A percentile compares a stretch with the other conserved stretches of the same genome.
These are phyloP conservation scores for Pichia ethanolica DNA, from an alignment of 805 yeast genomes.

Conservation along the genomic window DNA sequence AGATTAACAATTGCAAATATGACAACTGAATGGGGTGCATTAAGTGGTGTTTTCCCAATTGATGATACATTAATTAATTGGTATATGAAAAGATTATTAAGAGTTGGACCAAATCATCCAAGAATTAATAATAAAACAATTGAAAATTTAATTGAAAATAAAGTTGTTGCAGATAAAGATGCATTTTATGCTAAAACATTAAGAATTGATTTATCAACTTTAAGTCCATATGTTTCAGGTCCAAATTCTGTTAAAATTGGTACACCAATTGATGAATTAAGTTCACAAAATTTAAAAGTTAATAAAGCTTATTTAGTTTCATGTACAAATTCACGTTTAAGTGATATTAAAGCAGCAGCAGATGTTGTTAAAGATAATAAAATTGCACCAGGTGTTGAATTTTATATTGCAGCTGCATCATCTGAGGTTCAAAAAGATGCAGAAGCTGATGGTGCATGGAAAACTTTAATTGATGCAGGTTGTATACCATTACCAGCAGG, in stretches of 20 bases:
- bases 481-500: conserved; percentile 96
- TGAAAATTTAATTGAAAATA: conserved; percentile 37
- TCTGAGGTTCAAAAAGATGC: conserved; percentile 91
- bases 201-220: conserved; percentile 66
- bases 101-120: conserved; percentile 54
- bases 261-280: conserved; percentile 66
- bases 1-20: conserved; percentile 90
- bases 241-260: conserved; percentile 96
- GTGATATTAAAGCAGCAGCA: conserved; percentile 94
- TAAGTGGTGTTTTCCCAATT: conserved; percentile 95
- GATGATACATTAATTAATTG: conserved; percentile 71
- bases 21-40: conserved; percentile 99
- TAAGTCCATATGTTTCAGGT: conserved; percentile 88
- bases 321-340: conserved; percentile 90
- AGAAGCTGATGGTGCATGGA: conserved; percentile 88
- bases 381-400: conserved; percentile 85
- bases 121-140: conserved; percentile 65
- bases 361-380: conserved; percentile 73
- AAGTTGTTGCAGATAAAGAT: conserved; percentile 55
- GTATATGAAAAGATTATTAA: conserved; percentile 56
- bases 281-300: conserved; percentile 64
- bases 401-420: conserved; percentile 96
- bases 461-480: conserved; percentile 82
- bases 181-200: conserved; percentile 87
- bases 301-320: conserved; percentile 97